Conservation (phyloP, 2,329 filamentous ascomycete species). For the Microsporum canis region DNA sequence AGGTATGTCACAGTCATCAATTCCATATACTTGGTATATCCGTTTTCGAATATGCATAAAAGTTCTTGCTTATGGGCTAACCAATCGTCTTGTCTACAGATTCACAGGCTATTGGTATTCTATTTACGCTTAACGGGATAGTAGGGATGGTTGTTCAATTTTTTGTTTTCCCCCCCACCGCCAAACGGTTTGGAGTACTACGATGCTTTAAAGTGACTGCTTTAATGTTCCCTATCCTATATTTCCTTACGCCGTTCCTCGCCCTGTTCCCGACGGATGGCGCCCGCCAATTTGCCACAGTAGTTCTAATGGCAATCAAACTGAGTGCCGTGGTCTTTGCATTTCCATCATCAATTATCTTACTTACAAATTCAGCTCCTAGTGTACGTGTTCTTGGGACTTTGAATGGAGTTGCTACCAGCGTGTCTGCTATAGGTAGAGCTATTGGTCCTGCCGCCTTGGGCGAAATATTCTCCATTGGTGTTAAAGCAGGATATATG, state of each 20-base stretch:
- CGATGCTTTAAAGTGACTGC: constrained; percentile 59
- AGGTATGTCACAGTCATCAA: constrained; percentile 20
- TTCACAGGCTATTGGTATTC: constrained; percentile 65
- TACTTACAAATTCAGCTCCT: constrained; percentile 75
- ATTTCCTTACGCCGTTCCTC: constrained; percentile 71
- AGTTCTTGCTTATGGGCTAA: not conserved
- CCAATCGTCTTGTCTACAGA: constrained; percentile 29
- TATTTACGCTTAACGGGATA: constrained; percentile 75
- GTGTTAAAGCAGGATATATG: constrained; percentile 63
- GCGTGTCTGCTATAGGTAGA: constrained; percentile 66
- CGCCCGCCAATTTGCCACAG: constrained; percentile 49
- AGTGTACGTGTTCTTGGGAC: constrained; percentile 72
- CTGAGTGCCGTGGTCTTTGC: constrained; percentile 67
- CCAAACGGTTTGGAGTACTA: constrained; percentile 61
- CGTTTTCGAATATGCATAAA: not conserved
- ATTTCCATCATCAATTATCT: constrained; percentile 80
- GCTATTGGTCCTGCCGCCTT: constrained; percentile 65
- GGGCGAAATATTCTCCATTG: constrained; percentile 63
- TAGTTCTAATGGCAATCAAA: constrained; percentile 60
- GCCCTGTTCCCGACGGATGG: constrained; percentile 46
- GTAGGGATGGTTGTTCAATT: constrained; percentile 76
- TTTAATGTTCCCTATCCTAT: constrained; percentile 60
- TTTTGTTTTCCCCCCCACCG: constrained; percentile 66
- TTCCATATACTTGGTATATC: not conserved
- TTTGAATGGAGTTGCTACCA: constrained; percentile 81